A percentile compares a stretch with the other conserved stretches of the same genome.
These are phyloP conservation scores for Crepidotus variabilis DNA, from an alignment of 768 basidiomycete species.

Conservation along the genomic window DNA sequence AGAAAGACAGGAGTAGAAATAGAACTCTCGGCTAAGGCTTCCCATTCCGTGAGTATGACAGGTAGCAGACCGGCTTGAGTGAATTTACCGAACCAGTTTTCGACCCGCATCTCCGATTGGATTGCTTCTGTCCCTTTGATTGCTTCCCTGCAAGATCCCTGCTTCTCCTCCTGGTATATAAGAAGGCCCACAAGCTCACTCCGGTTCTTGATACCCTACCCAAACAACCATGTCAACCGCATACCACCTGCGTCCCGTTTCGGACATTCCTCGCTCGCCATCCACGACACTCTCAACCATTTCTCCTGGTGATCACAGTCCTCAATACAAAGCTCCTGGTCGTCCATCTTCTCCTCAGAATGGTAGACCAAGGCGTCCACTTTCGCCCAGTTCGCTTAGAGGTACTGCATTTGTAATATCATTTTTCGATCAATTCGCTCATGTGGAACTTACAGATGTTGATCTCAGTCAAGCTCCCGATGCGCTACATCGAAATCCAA, in stretches of 20 bases:
- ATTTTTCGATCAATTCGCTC: not conserved
- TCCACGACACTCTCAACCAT: slow-evolving; percentile 49
- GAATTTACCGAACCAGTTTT: slow-evolving; percentile 28
- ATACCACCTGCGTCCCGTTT: slow-evolving; percentile 58
- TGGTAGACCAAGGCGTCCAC: slow-evolving; percentile 44
- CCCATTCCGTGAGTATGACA: slow-evolving; percentile 18
- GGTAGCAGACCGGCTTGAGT: slow-evolving; percentile 17
- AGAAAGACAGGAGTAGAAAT: slow-evolving; percentile 17
- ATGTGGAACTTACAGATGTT: slow-evolving; percentile 41
- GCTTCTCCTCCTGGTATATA: slow-evolving; percentile 25
- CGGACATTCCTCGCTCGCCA: slow-evolving; percentile 43
- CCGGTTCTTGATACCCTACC: slow-evolving; percentile 10
- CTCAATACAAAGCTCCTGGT: slow-evolving; percentile 25
- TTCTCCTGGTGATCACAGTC: slow-evolving; percentile 42
- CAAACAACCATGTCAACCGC: slow-evolving; percentile 20
- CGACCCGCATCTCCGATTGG: slow-evolving; percentile 22
- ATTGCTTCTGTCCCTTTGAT: slow-evolving; percentile 18
- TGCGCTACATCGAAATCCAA: slow-evolving; percentile 37
- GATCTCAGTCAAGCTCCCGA: slow-evolving; percentile 55
- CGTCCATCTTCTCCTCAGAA: slow-evolving; percentile 29
- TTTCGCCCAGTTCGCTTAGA: slow-evolving; percentile 62
- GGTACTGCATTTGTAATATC: slow-evolving; percentile 30
- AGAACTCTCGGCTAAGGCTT: slow-evolving; percentile 20
- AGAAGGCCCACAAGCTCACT: slow-evolving; percentile 9
- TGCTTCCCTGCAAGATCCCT: slow-evolving; percentile 19